Evolutionary conservation across 2,329 filamentous ascomycete genomes (phyloP).

Genomic region (Trichoderma afroharzianum): DNA sequence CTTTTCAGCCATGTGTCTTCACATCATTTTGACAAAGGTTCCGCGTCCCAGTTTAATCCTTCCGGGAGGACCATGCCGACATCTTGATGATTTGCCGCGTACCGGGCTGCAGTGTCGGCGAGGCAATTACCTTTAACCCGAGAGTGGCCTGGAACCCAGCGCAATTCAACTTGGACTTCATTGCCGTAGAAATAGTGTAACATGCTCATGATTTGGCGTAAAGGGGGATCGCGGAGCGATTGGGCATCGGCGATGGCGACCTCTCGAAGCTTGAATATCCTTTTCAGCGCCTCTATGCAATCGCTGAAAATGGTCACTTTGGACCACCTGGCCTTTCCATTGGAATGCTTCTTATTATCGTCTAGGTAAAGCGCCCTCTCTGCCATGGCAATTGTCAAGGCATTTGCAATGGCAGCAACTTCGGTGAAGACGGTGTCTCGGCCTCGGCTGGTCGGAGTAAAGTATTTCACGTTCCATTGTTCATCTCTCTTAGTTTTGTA

Average conservation of each 20-base stretch:
- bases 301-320: neutral
- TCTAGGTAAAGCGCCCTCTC: too few species aligned
- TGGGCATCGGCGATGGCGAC: fast-evolving
- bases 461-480: neutral
- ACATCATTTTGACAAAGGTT: neutral
- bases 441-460: neutral
- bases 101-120: neutral
- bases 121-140: neutral
- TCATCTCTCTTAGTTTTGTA: too few species aligned
- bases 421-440: neutral
- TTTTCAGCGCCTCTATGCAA: neutral
- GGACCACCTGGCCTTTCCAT: neutral
- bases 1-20: neutral
- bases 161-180: neutral
- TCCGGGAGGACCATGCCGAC: neutral
- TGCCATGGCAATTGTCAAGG: neutral
- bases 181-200: neutral
- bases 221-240: neutral
- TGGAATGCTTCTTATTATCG: neutral
- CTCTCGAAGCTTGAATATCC: neutral
- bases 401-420: neutral
- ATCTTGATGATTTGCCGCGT: neutral
- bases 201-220: neutral
- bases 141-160: neutral
- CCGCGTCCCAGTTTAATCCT: neutral